Base-by-base conservation (phyloP, 495 filamentous ascomycete species). In the Penicillium roqueforti region DNA sequence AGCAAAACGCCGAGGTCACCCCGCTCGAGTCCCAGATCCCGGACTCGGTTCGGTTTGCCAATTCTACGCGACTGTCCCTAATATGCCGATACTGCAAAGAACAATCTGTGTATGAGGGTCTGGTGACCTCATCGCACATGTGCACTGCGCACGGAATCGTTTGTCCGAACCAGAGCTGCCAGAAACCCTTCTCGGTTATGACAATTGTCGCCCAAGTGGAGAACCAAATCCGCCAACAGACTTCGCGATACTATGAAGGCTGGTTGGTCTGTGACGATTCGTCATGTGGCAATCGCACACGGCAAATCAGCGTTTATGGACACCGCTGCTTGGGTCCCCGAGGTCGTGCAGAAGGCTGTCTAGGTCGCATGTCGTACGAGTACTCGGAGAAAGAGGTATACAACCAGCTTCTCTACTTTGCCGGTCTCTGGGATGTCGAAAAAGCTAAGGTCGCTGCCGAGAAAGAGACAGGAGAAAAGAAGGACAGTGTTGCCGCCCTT, bases 1-100 rank as follows among this genome's bases (percentile, higher is more conserved):
- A 79, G 43, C 80, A 87, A 57, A 72, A 78, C 47, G 55, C 68
- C 9, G 74, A 78, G 18, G 88, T 98, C 60, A 86, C 86, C 63
- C 91, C 92, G 0, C 77, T 98, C 2, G 93, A 97, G 66, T 95
- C 89, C 31, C 93, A 96, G 61, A 92, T 96, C 54, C 89, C 91
- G 29, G 93, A 98, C 66, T 69, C 74, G 4, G 72, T 80, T 31
- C 89, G 93, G 45, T 98, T 97, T 76, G 81, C 86, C 58, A 80
- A 89, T 65, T 85, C 88, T 58, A 80, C 77, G 6, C 83, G 89
- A 25, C 77, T 98, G 13, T 74, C 71, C 7, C 80, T 98, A 28
- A 86, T 84, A 58, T 98, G 93, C 72, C 82, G 90, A 50, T 74
- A 74, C 57, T 98, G 93, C 82, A 87, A 87, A 60, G 71, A 80